Evolutionary conservation across 192 early-diverging fungal genomes (phyloP), one percentile per base, ranked within the genome.

Genomic region (Lobosporangium transversale): DNA sequence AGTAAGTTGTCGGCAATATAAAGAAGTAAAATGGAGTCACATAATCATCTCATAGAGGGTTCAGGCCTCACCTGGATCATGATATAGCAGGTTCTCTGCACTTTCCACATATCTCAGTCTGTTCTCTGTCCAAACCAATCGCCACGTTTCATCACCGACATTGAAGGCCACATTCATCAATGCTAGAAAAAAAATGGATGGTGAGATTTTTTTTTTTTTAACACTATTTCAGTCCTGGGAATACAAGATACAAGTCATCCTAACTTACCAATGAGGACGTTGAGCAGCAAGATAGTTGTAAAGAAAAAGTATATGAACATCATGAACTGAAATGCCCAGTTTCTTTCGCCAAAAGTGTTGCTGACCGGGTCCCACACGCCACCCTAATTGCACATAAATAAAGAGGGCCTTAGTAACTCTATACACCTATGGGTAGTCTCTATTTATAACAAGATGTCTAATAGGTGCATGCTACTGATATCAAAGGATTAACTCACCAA

Each of bases 271-370:
- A 70, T 70, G 33, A 70, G 59, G 1, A 70, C 59, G 21, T 70
- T 70, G 2, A 70, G 59, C 52, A 70, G 27, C 9, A 70, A 53
- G 30, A 70, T 61, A 26, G 44, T 52, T 26, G 68, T 62, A 40
- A 70, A 70, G 43, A 62, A 62, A 31, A 70, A 62, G 45, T 70
- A 70, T 20, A 47, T 27, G 4, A 70, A 56, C 68, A 70, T 62
- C 43, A 70, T 44, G 1, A 36, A 42, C 1, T 62, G 68, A 45
- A 70, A 62, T 0, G 52, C 43, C 51, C 53, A 70, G 26, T 70
- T 55, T 7, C 50, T 51, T 17, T 2, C 7, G 5, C 18, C 40
- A 18, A 61, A 50, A 23, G 52, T 33, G 17, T 50, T 35, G 32
- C 29, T 56, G 30, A 70, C n/a, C 14, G 68, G 59, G 50, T 70